phyloP scores from a whole-genome alignment of 2,329 filamentous ascomycete genomes.

The Harringtonia aguacate region DNA sequence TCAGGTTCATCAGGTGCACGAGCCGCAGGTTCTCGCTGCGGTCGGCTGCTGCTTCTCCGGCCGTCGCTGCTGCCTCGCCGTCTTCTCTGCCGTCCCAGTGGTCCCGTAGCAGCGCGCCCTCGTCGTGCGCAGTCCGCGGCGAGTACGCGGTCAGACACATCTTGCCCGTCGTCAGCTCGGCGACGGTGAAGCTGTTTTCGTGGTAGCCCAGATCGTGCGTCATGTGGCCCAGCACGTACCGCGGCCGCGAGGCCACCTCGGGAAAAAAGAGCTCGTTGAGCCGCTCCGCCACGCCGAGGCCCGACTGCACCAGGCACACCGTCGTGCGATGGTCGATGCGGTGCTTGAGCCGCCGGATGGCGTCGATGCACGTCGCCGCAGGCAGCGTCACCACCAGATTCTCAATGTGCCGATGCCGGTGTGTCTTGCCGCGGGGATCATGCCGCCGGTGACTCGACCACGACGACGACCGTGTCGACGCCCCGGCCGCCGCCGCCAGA shows the following conservation, averaged over 20 bases:
- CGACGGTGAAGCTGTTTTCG: constrained; percentile 7
- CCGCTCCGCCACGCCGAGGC: constrained; percentile 73
- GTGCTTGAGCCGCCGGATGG: constrained; percentile 16
- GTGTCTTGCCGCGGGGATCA: too few relatives aligned
- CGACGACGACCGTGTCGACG: too few relatives aligned
- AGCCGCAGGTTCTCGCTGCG: constrained; percentile 34
- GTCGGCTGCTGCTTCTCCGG: background rate
- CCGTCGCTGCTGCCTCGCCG: background rate
- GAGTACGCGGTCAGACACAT: constrained; percentile 22
- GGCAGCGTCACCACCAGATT: constrained; percentile 21
- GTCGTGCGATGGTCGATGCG: constrained; percentile 22
- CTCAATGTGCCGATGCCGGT: constrained; percentile 11
- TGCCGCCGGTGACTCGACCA: too few relatives aligned
- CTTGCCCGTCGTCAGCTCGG: constrained; percentile 20
- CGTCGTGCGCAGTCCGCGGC: background rate
- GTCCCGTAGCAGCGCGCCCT: too few relatives aligned
- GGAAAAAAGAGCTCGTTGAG: constrained; percentile 63
- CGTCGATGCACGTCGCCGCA: constrained; percentile 14
- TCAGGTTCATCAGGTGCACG: constrained; percentile 50
- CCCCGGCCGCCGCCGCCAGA: background rate
- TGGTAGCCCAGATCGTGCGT: constrained; percentile 31
- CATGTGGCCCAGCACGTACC: constrained; percentile 62
- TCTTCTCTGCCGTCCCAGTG: constrained; percentile 9
- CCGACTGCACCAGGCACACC: constrained; percentile 23
- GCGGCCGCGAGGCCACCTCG: constrained; percentile 53